phyloP scores from a whole-genome alignment of 306 rosid species.

The Fragaria iinumae region DNA sequence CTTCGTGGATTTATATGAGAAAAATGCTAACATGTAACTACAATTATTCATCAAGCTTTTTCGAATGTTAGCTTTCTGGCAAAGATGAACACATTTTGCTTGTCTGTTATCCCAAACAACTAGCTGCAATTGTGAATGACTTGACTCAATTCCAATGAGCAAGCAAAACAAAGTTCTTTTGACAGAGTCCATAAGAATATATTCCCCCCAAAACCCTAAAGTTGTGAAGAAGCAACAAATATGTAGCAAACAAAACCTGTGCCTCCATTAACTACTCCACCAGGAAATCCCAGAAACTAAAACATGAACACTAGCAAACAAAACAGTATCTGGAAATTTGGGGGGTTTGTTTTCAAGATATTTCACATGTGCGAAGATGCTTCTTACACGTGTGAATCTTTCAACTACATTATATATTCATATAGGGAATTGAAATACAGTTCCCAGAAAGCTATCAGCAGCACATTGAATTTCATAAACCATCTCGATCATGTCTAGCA shows the following conservation, averaged over 20 bases:
- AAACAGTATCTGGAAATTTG: not conserved
- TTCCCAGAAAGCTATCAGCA: not conserved
- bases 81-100: constrained; percentile 22
- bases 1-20: not conserved
- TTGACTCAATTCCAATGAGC: not conserved
- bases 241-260: constrained; percentile 12
- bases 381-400: not conserved
- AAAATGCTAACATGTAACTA: not conserved
- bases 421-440: constrained; percentile 9
- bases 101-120: constrained; percentile 35
- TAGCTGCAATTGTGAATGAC: not conserved
- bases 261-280: constrained; percentile 14
- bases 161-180: not conserved
- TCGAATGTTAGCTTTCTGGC: not conserved
- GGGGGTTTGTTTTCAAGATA: constrained; percentile 3
- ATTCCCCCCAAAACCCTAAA: constrained; percentile 16
- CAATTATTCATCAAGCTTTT: not conserved
- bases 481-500: not conserved
- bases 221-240: constrained; percentile 20
- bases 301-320: not conserved
- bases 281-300: constrained; percentile 8
- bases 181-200: constrained; percentile 6
- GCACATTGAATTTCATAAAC: not conserved
- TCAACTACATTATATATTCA: not conserved
- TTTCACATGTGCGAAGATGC: constrained; percentile 9